These are phyloP conservation scores for Keithomyces neogunnii DNA, from an alignment of 2,329 filamentous ascomycete species.

Conservation along the genomic window DNA sequence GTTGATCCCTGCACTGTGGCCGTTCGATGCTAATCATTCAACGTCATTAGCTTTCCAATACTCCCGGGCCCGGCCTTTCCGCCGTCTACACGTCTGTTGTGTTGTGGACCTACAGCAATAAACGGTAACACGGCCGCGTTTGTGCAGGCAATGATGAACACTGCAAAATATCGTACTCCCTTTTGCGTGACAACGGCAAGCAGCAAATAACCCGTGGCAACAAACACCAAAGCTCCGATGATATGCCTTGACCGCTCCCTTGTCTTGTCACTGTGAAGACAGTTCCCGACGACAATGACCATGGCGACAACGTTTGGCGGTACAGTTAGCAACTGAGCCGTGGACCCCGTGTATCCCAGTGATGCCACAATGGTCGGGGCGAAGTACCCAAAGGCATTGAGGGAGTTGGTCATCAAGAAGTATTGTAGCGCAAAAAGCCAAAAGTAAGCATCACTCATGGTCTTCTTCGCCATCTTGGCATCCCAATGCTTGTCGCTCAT, in stretches of 20 bases:
- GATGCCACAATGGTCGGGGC: conserved; percentile 25
- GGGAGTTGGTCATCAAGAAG: conserved; percentile 24
- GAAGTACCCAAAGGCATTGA: conserved; percentile 27
- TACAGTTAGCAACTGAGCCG: conserved; percentile 27
- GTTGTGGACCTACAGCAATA: conserved; percentile 19
- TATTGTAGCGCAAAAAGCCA: conserved; percentile 24
- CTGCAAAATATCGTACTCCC: conserved; percentile 21
- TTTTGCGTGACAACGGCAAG: conserved; percentile 21
- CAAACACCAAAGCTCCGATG: conserved; percentile 18
- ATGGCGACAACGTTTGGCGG: conserved; percentile 28
- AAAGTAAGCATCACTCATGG: conserved; percentile 23
- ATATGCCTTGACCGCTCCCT: conserved; percentile 23
- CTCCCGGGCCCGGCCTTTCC: neutral
- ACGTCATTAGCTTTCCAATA: conserved; percentile 1
- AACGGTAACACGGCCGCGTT: conserved; percentile 24
- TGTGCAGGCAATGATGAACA: conserved; percentile 24
- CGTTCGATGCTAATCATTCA: conserved; percentile 18
- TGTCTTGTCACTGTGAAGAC: conserved; percentile 22
- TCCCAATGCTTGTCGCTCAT: conserved; percentile 27
- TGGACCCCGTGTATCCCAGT: conserved; percentile 23
- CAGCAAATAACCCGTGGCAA: conserved; percentile 19
- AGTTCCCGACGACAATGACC: conserved; percentile 22
- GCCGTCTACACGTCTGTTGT: neutral
- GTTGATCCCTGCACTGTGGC: conserved; percentile 23
- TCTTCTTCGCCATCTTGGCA: conserved; percentile 20